Base-by-base conservation (phyloP, 495 filamentous ascomycete genomes). In the Lasiosphaeria ovina region DNA sequence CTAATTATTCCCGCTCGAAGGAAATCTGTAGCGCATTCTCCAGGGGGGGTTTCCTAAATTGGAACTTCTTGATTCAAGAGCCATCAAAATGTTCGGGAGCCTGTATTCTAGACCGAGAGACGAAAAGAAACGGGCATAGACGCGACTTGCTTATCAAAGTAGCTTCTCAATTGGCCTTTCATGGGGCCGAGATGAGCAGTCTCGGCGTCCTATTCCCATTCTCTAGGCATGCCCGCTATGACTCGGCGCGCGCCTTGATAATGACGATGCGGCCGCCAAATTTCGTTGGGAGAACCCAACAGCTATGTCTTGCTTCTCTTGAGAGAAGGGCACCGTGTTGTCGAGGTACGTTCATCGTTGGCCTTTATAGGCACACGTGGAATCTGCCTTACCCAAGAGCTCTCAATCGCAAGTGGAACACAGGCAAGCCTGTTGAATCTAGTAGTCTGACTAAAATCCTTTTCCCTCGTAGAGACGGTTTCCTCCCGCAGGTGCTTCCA, bases 151-250 rank as follows among this genome's bases (percentile, higher is more conserved):
- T 24, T 24, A 2, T 24, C 24, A 2, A 24, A 24, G 24, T 24
- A 24, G 24, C 24, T 24, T 24, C 24, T 24, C 24, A 60, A 45
- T 58, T 51, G 57, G 40, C n/a, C 35, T 32, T 62, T 56, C 44
- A 67, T 66, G 63, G 68, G 61, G 35, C 34, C 53, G 64, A 71
- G 35, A 71, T 71, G 68, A 71, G 58, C 59, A 53, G 61, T 38
- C 58, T 49, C 60, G 59, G 68, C 50, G 59, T 71, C 35, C 51
- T 65, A 47, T 36, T 42, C 36, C 10, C 35, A 57, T 24, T 36
- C 35, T 52, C 16, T 53, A 48, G 65, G 65, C 62, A 48, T 35
- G 44, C 50, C 31, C n/a, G 0, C 1, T 14, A 52, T 52, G 49
- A 12, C 24, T 48, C 38, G 42, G 16, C 14, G 3, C 8, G 14